These are phyloP conservation scores for Lasiodiplodia theobromae DNA, from an alignment of 2,329 filamentous ascomycete genomes.

Conservation along the genomic window DNA sequence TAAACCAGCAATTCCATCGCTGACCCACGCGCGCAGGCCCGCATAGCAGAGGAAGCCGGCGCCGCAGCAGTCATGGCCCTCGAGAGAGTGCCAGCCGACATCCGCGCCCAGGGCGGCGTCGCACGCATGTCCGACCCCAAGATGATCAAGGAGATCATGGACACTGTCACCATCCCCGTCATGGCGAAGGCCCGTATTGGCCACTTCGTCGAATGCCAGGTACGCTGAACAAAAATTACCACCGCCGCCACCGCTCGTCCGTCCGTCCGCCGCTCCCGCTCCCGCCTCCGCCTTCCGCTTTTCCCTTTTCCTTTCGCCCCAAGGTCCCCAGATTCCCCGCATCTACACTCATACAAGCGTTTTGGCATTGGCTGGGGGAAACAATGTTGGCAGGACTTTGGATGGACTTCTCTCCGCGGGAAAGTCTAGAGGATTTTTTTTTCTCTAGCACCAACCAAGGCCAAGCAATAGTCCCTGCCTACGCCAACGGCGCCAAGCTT, in stretches of 20 bases:
- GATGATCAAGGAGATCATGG: constrained; percentile 96
- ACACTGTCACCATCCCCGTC: constrained; percentile 92
- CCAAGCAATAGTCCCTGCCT: neutral
- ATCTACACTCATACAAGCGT: neutral
- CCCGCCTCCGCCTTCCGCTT: constrained; percentile 6
- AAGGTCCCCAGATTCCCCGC: neutral
- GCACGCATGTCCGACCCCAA: constrained; percentile 95
- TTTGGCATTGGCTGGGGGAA: neutral
- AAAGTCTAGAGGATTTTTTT: no score
- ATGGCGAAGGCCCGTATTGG: constrained; percentile 99
- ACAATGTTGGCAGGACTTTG: neutral
- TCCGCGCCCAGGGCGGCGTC: constrained; percentile 89
- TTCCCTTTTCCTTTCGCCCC: neutral
- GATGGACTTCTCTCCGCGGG: neutral
- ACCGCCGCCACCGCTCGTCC: neutral
- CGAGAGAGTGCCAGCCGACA: constrained; percentile 96
- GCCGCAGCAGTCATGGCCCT: constrained; percentile 98
- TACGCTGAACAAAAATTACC: constrained; percentile 40
- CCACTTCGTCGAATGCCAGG: constrained; percentile 96
- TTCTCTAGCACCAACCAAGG: neutral
- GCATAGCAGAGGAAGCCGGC: constrained; percentile 96
- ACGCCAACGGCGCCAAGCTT: constrained; percentile 6
- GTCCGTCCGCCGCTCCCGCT: constrained; percentile 2
- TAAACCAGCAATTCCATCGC: no score
- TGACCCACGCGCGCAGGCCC: constrained; percentile 64